Base-by-base conservation (phyloP, 2,329 filamentous ascomycete genomes). In the Mollisia scopiformis region DNA sequence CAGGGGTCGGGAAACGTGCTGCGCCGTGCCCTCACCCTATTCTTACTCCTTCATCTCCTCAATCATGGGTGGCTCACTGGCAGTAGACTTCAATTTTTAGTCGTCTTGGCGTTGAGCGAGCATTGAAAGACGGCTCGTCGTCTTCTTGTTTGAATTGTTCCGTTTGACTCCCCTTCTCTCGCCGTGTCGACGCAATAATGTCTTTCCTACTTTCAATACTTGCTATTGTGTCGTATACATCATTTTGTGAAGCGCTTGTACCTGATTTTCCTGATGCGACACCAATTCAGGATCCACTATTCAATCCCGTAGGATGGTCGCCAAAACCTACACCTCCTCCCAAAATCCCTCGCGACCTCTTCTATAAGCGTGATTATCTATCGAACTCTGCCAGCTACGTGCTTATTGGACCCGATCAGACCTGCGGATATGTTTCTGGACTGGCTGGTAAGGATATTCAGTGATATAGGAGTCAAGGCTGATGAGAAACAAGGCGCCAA, bases 221-320 rank as follows among this genome's bases (percentile, higher is more conserved):
- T 30, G 28, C 49, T 27, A 35, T 49, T 25, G 41, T 30, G 27
- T 21, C 49, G 23, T 25, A n/a, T 25, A 31, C 16, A 11, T 31
- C 54, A 19, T 25, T 56, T 8, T 47, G 21, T 16, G 39, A 56
- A 47, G 27, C 41, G 31, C 41, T 56, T 11, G 39, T 41, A 23
- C 54, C 39, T 13, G 41, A 56, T 16, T 47, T 56, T 21, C 54
- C 54, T 31, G 16, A 28, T 46, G 54, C 39, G 28, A 56, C 54
- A n/a, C 27, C 39, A 47, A 25, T 47, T 16, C 49, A 51, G 21
- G 49, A 51, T 19, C 49, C 49, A 7, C 23, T 51, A 19, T 31
- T 51, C 27, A n/a, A 19, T 51, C 21, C 11, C 28, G 33, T 27
- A 5, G 54, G 41, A 25, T 56, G 54, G 54, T 47, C 54, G 49